Evolutionary conservation across 2,329 filamentous ascomycete species (phyloP), one percentile per base, ranked within the genome.

Genomic region (Aspergillus bombycis): DNA sequence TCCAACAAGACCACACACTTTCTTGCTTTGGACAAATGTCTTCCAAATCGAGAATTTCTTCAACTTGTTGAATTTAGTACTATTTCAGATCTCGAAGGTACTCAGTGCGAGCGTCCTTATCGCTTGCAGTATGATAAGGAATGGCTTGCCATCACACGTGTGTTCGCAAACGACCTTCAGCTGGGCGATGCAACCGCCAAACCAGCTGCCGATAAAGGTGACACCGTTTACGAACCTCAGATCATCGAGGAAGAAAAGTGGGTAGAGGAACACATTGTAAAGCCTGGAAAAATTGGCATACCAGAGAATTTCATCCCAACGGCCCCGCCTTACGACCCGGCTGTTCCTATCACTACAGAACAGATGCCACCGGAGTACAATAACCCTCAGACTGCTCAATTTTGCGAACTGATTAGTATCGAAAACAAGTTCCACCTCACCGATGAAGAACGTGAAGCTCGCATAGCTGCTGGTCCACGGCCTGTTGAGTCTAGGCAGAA

Each of bases 101-200:
- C 55, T 12, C 56, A 65, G 10, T 19, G 34, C 5, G 34, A 80
- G 19, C 78, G 81, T 2, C 88, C 88, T 1, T 85, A 88, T 68
- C 82, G 80, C 12, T 83, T 97, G 0, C 82, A 88, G 55, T 98
- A 99, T 75, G 95, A 99, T 76, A 88, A 89, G 12, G 95, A 99
- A 80, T 99, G 94, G 94, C 88, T 99, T 9, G 91, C 95, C 48
- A 97, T 99, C 67, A 94, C 90, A 14, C 91, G 94, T 48, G 90
- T 89, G 9, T 96, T 98, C 73, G 87, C 91, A 46, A 71, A 82
- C 3, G 83, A 87, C 46, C 82, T 95, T 2, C 78, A 81, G 1
- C 80, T 94, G 43, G 91, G 92, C 52, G 83, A 90, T 66, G 82
- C 82, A 6, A 74, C 79, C 9, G 83, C 85, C 1, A 77, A 78